Evolutionary conservation across 73 alveolate genomes (phyloP), one percentile per base, ranked within the genome.

Genomic region (Paramecium bursaria): DNA sequence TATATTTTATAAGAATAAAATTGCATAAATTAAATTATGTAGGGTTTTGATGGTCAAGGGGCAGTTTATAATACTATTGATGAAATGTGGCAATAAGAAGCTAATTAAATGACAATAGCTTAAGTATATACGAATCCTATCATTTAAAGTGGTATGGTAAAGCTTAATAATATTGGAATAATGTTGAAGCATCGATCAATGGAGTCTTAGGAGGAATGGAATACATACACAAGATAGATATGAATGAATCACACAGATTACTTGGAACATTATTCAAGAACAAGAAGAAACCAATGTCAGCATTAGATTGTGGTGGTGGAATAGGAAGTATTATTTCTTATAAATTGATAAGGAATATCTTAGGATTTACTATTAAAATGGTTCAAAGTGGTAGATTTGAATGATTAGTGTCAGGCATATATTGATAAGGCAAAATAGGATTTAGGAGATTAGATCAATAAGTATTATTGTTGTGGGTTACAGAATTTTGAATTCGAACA

Each of bases 281-380:
- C 13, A 86, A 60, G 57, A 52, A 85, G 1, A 88, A 85, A 31
- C 80, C 75, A 21, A 44, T 14, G 22, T 73, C 91, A 48, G 96
- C 91, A 5, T 27, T 91, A 1, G 96, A 91, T 49, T 88, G 94
- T 86, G 96, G 94, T 0, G 92, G 93, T 23, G 96, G 96, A 21
- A 91, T 91, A 26, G 96, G 96, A 35, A 74, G 96, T 75, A 88
- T 33, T 10, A 0, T 13, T 25, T 19, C 6, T 19, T 21, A 39
- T 19, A 0, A n/a, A 10, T 19, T 31, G 13, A 19, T 5, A 39
- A 67, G 82, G 82, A 42, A 47, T 91, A 5, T 74, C 96, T 6
- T 86, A 88, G 60, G 79, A 73, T 13, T 60, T 91, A 22, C 74
- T 91, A 13, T 17, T 75, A 27, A 85, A 74, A 22, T 27, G 90